Conservation (phyloP, 2,329 filamentous ascomycete genomes). For the Aspergillus alliaceus region DNA sequence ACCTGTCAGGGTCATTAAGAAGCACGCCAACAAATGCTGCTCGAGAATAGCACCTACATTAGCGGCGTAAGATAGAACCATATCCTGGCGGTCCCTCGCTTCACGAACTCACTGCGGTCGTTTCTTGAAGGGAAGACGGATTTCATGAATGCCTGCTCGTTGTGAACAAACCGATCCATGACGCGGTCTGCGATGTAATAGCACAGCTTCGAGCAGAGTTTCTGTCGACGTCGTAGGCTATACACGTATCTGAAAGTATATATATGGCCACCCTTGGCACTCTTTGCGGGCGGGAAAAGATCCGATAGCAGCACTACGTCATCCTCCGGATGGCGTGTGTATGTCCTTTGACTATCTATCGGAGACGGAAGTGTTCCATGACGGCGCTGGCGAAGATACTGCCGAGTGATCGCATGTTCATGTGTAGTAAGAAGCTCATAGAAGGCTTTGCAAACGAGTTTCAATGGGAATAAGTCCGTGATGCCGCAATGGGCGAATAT, state of each 20-base stretch:
- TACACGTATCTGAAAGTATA: conserved; percentile 44
- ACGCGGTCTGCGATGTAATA: conserved; percentile 44
- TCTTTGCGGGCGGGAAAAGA: conserved; percentile 40
- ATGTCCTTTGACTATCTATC: conserved; percentile 33
- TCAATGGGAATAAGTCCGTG: conserved; percentile 36
- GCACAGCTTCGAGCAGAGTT: conserved; percentile 39
- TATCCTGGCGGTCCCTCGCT: conserved; percentile 33
- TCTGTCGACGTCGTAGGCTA: conserved; percentile 38
- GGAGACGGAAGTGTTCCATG: conserved; percentile 45
- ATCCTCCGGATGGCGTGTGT: conserved; percentile 43
- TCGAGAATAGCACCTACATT: conserved; percentile 31
- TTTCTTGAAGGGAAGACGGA: conserved; percentile 32
- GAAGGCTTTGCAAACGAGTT: conserved; percentile 42
- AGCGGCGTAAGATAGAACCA: conserved; percentile 43
- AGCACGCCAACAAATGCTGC: neutral
- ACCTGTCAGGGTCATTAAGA: conserved; percentile 27
- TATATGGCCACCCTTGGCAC: conserved; percentile 36
- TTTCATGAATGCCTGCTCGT: conserved; percentile 32
- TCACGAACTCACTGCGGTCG: conserved; percentile 34
- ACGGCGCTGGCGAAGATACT: conserved; percentile 42
- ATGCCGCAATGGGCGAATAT: conserved; percentile 43
- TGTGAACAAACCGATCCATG: conserved; percentile 39
- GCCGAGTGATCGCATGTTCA: conserved; percentile 42
- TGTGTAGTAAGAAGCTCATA: conserved; percentile 36
- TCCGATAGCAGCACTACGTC: conserved; percentile 46